phyloP scores from a whole-genome alignment of 345 rosid species.

The Syzygium jambos region DNA sequence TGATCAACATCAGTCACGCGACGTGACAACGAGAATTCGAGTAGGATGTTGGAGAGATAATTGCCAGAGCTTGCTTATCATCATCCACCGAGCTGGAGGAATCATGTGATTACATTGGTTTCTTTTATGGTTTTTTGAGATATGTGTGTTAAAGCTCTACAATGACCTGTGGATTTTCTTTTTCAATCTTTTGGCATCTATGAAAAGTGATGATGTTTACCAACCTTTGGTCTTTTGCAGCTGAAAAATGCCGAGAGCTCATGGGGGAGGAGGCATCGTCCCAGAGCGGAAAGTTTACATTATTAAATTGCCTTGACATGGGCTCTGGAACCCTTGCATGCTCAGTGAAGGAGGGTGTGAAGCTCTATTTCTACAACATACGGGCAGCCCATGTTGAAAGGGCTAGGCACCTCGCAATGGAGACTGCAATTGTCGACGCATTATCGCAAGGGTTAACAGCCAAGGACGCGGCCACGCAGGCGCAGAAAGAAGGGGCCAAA shows the following conservation, averaged over 20 bases:
- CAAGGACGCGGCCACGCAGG: slow-evolving; percentile 61
- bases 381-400: slow-evolving; percentile 74
- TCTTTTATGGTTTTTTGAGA: neutral
- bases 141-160: neutral
- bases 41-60: neutral
- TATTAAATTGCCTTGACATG: slow-evolving; percentile 89
- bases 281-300: slow-evolving; percentile 80
- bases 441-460: slow-evolving; percentile 52
- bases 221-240: slow-evolving; percentile 16
- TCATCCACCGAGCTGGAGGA: neutral
- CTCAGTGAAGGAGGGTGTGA: slow-evolving; percentile 78
- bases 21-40: neutral
- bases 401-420: slow-evolving; percentile 52
- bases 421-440: slow-evolving; percentile 56
- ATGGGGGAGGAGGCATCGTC: slow-evolving; percentile 81
- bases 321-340: slow-evolving; percentile 78
- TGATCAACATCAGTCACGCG: neutral
- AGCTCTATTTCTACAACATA: slow-evolving; percentile 77
- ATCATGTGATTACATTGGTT: neutral
- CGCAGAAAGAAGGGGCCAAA: slow-evolving; percentile 67
- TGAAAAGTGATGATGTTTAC: neutral
- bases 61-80: neutral
- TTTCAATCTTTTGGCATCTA: neutral
- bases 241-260: slow-evolving; percentile 81
- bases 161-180: neutral